Evolutionary conservation across 192 early-diverging fungal genomes (phyloP).

Genomic region (Gigaspora rosea): DNA sequence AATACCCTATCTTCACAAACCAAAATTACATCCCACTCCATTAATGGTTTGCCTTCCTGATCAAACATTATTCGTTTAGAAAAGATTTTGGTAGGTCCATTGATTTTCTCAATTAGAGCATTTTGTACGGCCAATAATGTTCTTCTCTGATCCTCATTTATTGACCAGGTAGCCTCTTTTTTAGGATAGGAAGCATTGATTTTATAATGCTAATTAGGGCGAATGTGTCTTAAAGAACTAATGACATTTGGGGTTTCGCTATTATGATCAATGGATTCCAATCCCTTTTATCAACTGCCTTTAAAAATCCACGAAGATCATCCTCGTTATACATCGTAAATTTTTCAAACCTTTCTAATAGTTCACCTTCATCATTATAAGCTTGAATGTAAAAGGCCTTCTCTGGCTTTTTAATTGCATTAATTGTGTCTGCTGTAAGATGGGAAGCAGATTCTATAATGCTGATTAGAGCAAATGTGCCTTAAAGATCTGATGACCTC

Average conservation of each 20-base stretch:
- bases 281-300: background rate
- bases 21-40: slow-evolving; percentile 11
- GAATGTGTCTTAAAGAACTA: background rate
- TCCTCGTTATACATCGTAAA: too few species aligned
- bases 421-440: too few species aligned
- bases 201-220: background rate
- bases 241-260: background rate
- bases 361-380: too few species aligned
- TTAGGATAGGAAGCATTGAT: slow-evolving; percentile 16
- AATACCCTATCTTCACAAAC: slow-evolving; percentile 6
- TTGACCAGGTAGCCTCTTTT: background rate
- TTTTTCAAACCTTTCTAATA: too few species aligned
- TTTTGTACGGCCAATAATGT: slow-evolving; percentile 8
- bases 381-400: background rate
- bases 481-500: too few species aligned
- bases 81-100: slow-evolving; percentile 20
- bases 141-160: slow-evolving; percentile 16
- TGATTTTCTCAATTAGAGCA: slow-evolving; percentile 5
- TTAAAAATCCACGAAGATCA: background rate
- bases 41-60: background rate
- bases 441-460: too few species aligned
- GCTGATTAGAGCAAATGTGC: too few species aligned
- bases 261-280: slow-evolving; percentile 1
- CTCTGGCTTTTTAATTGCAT: too few species aligned
- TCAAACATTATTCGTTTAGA: slow-evolving; percentile 18